Base-by-base conservation (phyloP, 805 yeast species). In the Saturnispora ahearnii region DNA sequence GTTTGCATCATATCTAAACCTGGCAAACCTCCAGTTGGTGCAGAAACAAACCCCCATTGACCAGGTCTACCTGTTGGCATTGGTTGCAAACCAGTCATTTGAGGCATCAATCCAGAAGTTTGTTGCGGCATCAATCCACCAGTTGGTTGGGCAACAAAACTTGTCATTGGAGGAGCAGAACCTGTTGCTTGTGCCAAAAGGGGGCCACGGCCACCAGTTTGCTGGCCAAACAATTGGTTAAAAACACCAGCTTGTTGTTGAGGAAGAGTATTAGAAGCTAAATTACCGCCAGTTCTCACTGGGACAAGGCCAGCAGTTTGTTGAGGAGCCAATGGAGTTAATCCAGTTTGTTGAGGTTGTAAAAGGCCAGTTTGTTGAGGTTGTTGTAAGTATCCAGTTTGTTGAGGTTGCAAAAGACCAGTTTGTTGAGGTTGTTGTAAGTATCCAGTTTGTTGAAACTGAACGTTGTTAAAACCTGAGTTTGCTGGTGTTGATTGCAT, bases 11-110 rank as follows among this genome's bases (percentile, higher is more conserved):
- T 77, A 51, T 78, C 83, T 52, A 82, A 67, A 7, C 87, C 87
- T 3, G 88, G 87, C 30, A 84, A 73, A 4, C 84, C 87, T 34
- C 84, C 82, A 0, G 84, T 76, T 11, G 87, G 85, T 50, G 73
- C 74, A 30, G 82, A 73, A 41, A 81, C 81, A 69, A 84, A 81
- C 4, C 90, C 88, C 90, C 90, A 82, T 63, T 84, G 81, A 22
- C 90, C 90, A 0, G 89, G 90, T 55, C 68, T 73, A 6, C 90
- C 90, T 4, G 70, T 66, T 26, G 70, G 81, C 65, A 75, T 78
- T 4, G 79, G 68, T 49, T 72, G 74, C 44, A 77, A 66, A 2
- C 77, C 75, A 1, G 76, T 72, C 33, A 63, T 68, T 55, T 73
- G 77, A 1, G 75, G 63, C 54, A 64, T 65, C 38, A 71, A 58